These are phyloP conservation scores for Chrysanthemum makinoi DNA, from an alignment of 129 eudicot genomes.

Conservation along the genomic window DNA sequence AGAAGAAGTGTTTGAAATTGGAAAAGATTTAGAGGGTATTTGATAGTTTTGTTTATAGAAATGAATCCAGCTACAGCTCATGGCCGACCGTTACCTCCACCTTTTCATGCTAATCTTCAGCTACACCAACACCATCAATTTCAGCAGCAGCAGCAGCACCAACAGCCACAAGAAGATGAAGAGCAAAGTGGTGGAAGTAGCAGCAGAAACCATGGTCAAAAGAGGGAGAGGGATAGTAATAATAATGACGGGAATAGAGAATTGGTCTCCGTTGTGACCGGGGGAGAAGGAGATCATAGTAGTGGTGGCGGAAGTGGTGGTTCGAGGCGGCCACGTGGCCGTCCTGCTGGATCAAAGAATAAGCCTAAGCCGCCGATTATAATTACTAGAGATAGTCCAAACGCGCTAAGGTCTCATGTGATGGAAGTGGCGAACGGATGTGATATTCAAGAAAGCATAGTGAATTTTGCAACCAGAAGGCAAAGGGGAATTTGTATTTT, in stretches of 20 bases:
- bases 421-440: slow-evolving; percentile 79
- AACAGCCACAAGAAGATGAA: slow-evolving; percentile 41
- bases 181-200: slow-evolving; percentile 50
- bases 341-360: slow-evolving; percentile 92
- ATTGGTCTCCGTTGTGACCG: slow-evolving; percentile 30
- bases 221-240: slow-evolving; percentile 43
- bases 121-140: slow-evolving; percentile 57
- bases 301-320: slow-evolving; percentile 37
- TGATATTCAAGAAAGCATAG: slow-evolving; percentile 72
- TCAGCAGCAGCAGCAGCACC: slow-evolving; percentile 42
- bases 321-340: slow-evolving; percentile 66
- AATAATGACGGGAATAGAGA: slow-evolving; percentile 34
- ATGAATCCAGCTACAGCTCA: slow-evolving; percentile 82
- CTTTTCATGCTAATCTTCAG: slow-evolving; percentile 73
- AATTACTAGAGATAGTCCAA: slow-evolving; percentile 81
- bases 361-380: slow-evolving; percentile 90
- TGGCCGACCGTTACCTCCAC: slow-evolving; percentile 77
- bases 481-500: slow-evolving; percentile 83
- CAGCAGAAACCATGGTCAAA: slow-evolving; percentile 34
- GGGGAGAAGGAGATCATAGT: slow-evolving; percentile 42
- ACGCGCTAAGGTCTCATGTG: slow-evolving; percentile 91
- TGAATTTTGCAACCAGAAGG: slow-evolving; percentile 61
- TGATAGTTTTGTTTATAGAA: background rate
- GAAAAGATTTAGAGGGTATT: background rate
- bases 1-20: background rate